Evolutionary conservation across 441 rosid genomes (phyloP).

Genomic region (Lepidium campestre): DNA sequence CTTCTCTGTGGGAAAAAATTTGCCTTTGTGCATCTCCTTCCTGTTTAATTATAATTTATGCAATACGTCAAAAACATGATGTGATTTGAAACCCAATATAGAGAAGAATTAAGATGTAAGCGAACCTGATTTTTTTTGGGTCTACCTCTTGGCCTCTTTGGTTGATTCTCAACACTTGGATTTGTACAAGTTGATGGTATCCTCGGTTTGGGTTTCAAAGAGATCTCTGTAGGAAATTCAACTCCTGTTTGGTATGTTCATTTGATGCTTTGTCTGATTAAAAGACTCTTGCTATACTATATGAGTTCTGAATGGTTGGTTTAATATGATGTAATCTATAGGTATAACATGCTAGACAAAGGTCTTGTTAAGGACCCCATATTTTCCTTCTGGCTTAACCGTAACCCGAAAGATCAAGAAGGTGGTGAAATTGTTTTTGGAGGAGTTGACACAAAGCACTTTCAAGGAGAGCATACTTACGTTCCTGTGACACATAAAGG

Average conservation of each 20-base stretch:
- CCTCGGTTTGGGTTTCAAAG: constrained; percentile 60
- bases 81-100: too few relatives aligned
- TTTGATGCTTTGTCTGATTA: neutral
- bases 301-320: neutral
- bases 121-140: too few relatives aligned
- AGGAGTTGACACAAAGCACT: constrained; percentile 61
- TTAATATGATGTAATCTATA: constrained; percentile 20
- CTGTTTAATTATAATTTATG: too few relatives aligned
- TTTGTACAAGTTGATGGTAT: constrained; percentile 73
- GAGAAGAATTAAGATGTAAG: too few relatives aligned
- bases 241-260: constrained; percentile 51
- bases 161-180: too few relatives aligned
- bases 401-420: constrained; percentile 44
- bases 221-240: constrained; percentile 49
- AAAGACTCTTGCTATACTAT: neutral
- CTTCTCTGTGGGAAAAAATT: too few relatives aligned
- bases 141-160: too few relatives aligned
- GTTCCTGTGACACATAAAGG: constrained; percentile 71
- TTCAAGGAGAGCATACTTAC: constrained; percentile 53
- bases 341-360: constrained; percentile 65
- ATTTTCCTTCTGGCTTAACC: constrained; percentile 74
- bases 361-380: constrained; percentile 60
- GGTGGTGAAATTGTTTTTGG: constrained; percentile 77
- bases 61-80: too few relatives aligned
- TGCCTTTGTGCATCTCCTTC: too few relatives aligned